These are phyloP conservation scores for Stachybotrys elegans DNA, from an alignment of 2,329 filamentous ascomycete genomes.

Conservation along the genomic window DNA sequence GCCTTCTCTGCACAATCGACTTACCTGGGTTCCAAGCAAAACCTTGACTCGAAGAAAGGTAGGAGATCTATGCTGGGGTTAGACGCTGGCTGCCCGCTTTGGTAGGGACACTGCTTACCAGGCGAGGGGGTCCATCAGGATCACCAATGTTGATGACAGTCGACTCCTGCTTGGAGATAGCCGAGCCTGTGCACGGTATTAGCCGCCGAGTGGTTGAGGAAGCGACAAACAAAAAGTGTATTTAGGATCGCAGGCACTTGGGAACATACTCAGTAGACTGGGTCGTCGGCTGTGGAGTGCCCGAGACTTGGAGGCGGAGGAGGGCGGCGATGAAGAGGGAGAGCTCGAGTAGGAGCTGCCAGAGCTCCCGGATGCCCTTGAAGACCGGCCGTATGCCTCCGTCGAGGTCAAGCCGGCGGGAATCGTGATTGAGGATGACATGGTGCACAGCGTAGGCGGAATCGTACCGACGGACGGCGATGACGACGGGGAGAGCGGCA, in stretches of 20 bases:
- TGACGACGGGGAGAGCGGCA: not conserved
- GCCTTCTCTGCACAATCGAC: slow-evolving; percentile 9
- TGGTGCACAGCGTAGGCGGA: slow-evolving; percentile 19
- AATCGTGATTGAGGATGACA: slow-evolving; percentile 69
- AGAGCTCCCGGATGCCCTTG: slow-evolving; percentile 43
- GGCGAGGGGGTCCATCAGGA: slow-evolving; percentile 64
- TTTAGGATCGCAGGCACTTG: slow-evolving; percentile 2
- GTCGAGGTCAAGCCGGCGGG: slow-evolving; percentile 39
- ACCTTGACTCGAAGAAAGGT: slow-evolving; percentile 72
- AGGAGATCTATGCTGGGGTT: slow-evolving; percentile 58
- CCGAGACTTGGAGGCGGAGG: slow-evolving; percentile 36
- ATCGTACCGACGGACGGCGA: slow-evolving; percentile 13
- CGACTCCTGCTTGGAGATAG: slow-evolving; percentile 68
- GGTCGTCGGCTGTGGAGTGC: slow-evolving; percentile 51
- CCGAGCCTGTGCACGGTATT: slow-evolving; percentile 50
- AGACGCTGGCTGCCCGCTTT: not conserved
- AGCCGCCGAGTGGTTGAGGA: not conserved
- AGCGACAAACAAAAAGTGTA: not conserved
- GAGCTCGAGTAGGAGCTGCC: slow-evolving; percentile 34
- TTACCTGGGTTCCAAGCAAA: slow-evolving; percentile 78
- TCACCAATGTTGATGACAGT: slow-evolving; percentile 78
- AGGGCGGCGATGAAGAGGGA: slow-evolving; percentile 52
- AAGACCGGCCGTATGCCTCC: slow-evolving; percentile 29
- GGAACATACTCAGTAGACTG: slow-evolving; percentile 53
- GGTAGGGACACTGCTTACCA: slow-evolving; percentile 46